These are phyloP conservation scores for Hymenochaete sp. DNA, from an alignment of 1,284 basidiomycete genomes.

Conservation along the genomic window DNA sequence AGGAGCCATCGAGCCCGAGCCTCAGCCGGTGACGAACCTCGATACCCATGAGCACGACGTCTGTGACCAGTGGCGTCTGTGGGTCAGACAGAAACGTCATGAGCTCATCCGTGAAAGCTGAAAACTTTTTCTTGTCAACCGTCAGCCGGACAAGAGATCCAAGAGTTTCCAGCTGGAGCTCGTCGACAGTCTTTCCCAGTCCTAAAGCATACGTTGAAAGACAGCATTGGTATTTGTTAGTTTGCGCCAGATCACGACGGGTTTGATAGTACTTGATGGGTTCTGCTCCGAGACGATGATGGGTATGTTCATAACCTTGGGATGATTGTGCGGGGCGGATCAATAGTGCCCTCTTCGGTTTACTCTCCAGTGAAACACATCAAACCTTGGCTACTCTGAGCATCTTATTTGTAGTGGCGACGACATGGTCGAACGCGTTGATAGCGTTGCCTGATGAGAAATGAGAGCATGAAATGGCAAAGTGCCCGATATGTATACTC, in stretches of 20 bases:
- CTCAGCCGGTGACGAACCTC: slow-evolving; percentile 40
- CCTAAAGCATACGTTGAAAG: slow-evolving; percentile 33
- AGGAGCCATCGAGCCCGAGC: slow-evolving; percentile 2
- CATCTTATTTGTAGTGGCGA: slow-evolving; percentile 64
- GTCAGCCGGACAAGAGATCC: slow-evolving; percentile 50
- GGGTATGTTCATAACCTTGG: slow-evolving; percentile 55
- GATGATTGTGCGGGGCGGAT: background rate
- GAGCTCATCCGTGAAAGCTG: slow-evolving; percentile 72
- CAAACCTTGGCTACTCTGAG: slow-evolving; percentile 64
- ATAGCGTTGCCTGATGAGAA: slow-evolving; percentile 39
- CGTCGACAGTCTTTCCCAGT: slow-evolving; percentile 63
- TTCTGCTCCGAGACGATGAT: slow-evolving; percentile 82
- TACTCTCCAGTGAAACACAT: background rate
- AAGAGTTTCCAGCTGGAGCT: slow-evolving; percentile 52
- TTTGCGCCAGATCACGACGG: background rate
- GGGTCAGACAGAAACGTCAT: slow-evolving; percentile 43
- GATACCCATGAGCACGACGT: slow-evolving; percentile 79
- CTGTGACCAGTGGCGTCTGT: slow-evolving; percentile 23
- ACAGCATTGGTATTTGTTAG: background rate
- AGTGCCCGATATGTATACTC: slow-evolving; percentile 23
- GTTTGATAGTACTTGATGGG: slow-evolving; percentile 47
- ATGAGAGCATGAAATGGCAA: background rate
- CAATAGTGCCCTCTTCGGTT: background rate
- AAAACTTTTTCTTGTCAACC: slow-evolving; percentile 71
- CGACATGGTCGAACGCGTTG: slow-evolving; percentile 62